Percentiles rank a stretch among this genome's conserved stretches.
Conservation (phyloP, 202 grass and related monocot species). For the Musa balbisiana region DNA sequence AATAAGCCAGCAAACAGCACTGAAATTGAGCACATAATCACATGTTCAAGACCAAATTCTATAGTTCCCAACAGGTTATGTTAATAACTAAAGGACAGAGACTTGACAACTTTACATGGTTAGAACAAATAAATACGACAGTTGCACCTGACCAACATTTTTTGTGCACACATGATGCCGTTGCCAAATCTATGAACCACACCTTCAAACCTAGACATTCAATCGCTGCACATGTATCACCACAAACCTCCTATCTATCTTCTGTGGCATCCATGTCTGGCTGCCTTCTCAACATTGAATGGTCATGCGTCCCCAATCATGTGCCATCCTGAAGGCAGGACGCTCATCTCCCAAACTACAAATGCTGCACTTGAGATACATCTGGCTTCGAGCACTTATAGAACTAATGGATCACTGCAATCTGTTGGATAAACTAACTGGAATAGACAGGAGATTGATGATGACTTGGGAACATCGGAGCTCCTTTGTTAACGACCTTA, state of each 20-base stretch:
- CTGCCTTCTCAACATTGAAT: neutral
- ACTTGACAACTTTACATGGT: neutral
- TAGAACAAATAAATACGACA: neutral
- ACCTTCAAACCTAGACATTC: neutral
- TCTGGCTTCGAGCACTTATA: neutral
- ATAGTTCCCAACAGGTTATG: neutral
- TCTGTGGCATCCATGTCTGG: neutral
- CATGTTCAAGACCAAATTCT: neutral
- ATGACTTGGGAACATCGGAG: constrained; percentile 55
- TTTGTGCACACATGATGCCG: neutral
- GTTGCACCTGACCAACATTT: neutral
- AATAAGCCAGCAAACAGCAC: neutral
- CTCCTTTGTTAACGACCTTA: constrained; percentile 51
- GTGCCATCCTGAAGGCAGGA: neutral
- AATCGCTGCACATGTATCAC: neutral
- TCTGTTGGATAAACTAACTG: constrained; percentile 22
- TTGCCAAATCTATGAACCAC: neutral
- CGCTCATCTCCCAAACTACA: neutral
- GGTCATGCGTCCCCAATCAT: neutral
- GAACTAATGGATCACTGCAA: constrained; percentile 5
- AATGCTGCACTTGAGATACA: neutral
- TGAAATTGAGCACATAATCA: neutral
- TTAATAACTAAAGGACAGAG: neutral
- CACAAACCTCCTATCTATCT: neutral
- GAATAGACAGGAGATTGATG: constrained; percentile 54